Conservation (phyloP, 2,329 filamentous ascomycete genomes). For the Tricladium varicosporioides region DNA sequence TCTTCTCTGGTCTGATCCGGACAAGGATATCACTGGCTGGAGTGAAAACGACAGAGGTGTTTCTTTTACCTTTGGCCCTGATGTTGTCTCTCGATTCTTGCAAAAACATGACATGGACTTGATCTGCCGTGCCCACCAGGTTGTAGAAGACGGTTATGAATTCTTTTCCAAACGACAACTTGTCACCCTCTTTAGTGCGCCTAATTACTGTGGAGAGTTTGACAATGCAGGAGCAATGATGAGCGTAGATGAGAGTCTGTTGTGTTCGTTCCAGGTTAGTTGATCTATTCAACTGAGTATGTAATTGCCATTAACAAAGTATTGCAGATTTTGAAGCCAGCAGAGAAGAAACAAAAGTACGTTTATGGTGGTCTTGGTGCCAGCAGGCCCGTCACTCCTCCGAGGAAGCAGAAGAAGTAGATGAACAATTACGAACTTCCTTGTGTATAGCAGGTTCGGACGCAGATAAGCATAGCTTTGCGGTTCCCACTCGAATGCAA, state of each 20-base stretch:
- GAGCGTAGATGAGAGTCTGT: conserved; percentile 96
- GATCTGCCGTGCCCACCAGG: conserved; percentile 97
- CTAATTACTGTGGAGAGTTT: conserved; percentile 99
- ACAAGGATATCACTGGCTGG: conserved; percentile 99
- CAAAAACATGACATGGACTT: conserved; percentile 99
- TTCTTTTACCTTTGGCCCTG: conserved; percentile 96
- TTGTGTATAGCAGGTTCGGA: conserved; percentile 85
- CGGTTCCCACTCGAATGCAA: conserved; percentile 28
- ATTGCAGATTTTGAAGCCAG: conserved; percentile 89
- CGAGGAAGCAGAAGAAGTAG: conserved; percentile 66
- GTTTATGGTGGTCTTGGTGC: conserved; percentile 73
- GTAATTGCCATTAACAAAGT: no score
- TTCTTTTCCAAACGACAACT: conserved; percentile 99
- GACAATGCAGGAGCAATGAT: conserved; percentile 99
- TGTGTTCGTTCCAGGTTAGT: conserved; percentile 95
- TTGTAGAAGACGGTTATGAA: conserved; percentile 98
- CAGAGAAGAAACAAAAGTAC: conserved; percentile 99
- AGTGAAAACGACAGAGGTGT: conserved; percentile 98
- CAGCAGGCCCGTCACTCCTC: conserved; percentile 68
- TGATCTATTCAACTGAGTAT: neutral
- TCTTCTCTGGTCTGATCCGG: conserved; percentile 96
- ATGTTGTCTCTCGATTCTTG: conserved; percentile 94
- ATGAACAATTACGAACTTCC: conserved; percentile 68
- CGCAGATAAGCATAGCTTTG: conserved; percentile 66
- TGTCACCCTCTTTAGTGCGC: conserved; percentile 95